phyloP scores from a whole-genome alignment of 2,329 filamentous ascomycete species.

The Paraconiothyrium sp. region DNA sequence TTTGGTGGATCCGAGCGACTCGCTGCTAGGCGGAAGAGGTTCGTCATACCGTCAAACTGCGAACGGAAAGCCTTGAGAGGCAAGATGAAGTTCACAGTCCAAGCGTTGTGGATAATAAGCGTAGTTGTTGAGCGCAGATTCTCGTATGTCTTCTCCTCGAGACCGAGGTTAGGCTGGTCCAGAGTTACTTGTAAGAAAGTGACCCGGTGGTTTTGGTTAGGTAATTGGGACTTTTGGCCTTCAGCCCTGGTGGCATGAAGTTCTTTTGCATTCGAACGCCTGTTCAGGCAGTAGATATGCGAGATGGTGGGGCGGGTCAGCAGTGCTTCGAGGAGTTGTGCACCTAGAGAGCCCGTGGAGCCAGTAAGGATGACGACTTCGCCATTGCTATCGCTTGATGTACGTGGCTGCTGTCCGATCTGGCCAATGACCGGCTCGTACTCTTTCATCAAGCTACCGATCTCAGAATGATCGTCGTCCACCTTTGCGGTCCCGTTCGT shows the following conservation, averaged over 20 bases:
- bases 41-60: slow-evolving; percentile 20
- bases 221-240: slow-evolving; percentile 12
- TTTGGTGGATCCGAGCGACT: slow-evolving; percentile 19
- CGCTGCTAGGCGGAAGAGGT: slow-evolving; percentile 22
- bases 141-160: slow-evolving; percentile 36
- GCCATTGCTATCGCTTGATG: not conserved
- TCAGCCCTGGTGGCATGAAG: slow-evolving; percentile 13
- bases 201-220: slow-evolving; percentile 9
- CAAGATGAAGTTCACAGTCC: slow-evolving; percentile 64
- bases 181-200: slow-evolving; percentile 25
- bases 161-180: slow-evolving; percentile 48
- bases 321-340: slow-evolving; percentile 32
- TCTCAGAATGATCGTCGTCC: not conserved
- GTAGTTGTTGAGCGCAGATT: slow-evolving; percentile 39
- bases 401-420: not conserved
- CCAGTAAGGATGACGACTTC: slow-evolving; percentile 35
- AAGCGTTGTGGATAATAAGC: slow-evolving; percentile 61
- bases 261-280: slow-evolving; percentile 27
- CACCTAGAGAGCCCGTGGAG: slow-evolving; percentile 36
- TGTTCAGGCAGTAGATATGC: slow-evolving; percentile 34
- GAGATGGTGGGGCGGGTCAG: slow-evolving; percentile 24
- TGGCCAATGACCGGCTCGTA: slow-evolving; percentile 14
- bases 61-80: slow-evolving; percentile 28
- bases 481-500: not conserved
- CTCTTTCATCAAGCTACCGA: slow-evolving; percentile 6